A percentile compares a stretch with the other conserved stretches of the same genome.
Evolutionary conservation across 305 asterid genomes (phyloP).

Genomic region (Fraxinus albicans): DNA sequence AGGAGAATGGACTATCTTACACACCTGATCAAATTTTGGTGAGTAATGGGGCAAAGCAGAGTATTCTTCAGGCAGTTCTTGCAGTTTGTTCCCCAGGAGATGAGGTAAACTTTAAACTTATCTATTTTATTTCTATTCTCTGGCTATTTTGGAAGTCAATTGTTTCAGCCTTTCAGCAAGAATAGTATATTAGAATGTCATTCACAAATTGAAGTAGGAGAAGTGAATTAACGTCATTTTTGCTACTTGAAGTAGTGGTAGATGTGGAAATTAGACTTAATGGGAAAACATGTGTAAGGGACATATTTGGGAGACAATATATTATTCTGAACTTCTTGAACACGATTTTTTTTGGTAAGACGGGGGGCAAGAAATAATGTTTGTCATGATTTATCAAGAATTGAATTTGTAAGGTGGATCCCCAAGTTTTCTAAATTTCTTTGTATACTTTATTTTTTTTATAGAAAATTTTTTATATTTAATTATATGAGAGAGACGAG

Average conservation of each 20-base stretch:
- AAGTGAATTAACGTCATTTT: background rate
- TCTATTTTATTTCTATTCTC: background rate
- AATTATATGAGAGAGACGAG: background rate
- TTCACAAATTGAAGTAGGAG: background rate
- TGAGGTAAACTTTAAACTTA: constrained; percentile 33
- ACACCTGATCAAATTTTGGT: constrained; percentile 88
- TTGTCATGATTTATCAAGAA: background rate
- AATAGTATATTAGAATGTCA: background rate
- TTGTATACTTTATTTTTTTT: too few species aligned
- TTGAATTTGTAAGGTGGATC: background rate
- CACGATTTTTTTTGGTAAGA: background rate
- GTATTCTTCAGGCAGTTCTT: constrained; percentile 47
- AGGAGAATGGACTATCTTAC: constrained; percentile 83
- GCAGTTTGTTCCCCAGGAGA: constrained; percentile 56
- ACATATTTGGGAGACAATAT: background rate
- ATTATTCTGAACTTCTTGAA: background rate
- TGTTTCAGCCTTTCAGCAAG: background rate
- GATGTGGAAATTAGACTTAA: background rate
- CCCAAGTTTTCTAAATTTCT: too few species aligned
- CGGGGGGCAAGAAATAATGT: background rate
- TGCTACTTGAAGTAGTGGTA: background rate
- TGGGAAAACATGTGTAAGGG: background rate
- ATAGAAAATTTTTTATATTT: too few species aligned
- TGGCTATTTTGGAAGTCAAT: background rate
- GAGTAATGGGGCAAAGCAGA: constrained; percentile 69